These are phyloP conservation scores for Xylariaceae sp. DNA, from an alignment of 2,329 filamentous ascomycete genomes.

Conservation along the genomic window DNA sequence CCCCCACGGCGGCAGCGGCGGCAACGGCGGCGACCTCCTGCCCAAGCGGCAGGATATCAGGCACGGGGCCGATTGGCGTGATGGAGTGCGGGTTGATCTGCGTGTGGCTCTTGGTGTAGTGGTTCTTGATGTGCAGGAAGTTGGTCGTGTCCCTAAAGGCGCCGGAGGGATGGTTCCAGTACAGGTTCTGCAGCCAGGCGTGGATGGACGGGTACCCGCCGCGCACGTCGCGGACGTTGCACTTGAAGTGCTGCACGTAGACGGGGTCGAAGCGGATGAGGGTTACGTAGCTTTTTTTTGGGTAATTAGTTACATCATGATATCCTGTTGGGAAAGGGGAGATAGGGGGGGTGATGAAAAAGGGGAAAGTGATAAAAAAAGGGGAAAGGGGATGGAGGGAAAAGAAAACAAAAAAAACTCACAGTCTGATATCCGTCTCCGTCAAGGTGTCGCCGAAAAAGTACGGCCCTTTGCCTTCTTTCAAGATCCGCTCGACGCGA, in stretches of 20 bases:
- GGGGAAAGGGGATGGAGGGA: not conserved
- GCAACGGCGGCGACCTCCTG: conserved; percentile 70
- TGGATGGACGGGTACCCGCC: conserved; percentile 78
- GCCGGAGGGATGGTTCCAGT: conserved; percentile 62
- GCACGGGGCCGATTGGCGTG: conserved; percentile 78
- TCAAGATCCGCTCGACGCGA: conserved; percentile 66
- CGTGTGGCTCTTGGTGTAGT: conserved; percentile 56
- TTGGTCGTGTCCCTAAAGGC: conserved; percentile 81
- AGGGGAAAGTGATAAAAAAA: not conserved
- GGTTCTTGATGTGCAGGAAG: conserved; percentile 91
- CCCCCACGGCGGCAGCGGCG: too few relatives aligned
- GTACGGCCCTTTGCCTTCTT: conserved; percentile 49
- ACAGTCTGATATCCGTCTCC: conserved; percentile 74
- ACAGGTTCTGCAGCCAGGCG: conserved; percentile 74
- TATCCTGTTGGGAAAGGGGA: not conserved
- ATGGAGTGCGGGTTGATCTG: conserved; percentile 68
- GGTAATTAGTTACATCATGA: not conserved
- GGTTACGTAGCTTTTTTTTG: conserved; percentile 25
- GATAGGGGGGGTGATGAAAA: not conserved
- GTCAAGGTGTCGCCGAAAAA: conserved; percentile 72
- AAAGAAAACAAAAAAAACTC: conserved; percentile 26
- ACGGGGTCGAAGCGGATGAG: conserved; percentile 45
- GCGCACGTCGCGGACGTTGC: conserved; percentile 79
- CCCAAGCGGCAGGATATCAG: conserved; percentile 70
- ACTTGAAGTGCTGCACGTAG: conserved; percentile 86